Evolutionary conservation across 371 early-diverging fungal genomes (phyloP), one percentile per base, ranked within the genome.

Genomic region (Rhizomucor miehei): DNA sequence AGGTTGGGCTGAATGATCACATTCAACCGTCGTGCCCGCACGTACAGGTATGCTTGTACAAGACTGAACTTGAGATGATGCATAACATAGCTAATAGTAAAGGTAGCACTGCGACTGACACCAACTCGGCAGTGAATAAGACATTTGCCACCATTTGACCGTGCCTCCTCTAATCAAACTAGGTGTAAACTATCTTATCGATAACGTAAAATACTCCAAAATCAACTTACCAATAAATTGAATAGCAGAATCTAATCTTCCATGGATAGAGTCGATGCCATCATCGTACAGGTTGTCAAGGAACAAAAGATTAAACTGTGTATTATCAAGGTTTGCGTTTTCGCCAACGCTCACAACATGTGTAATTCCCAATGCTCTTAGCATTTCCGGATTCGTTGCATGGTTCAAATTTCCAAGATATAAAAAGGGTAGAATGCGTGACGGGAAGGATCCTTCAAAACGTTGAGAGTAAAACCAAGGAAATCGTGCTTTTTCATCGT

Each of bases 1-100:
- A 86, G 56, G 52, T 86, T 86, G n/a, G 87, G 87, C 41, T 86
- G 87, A 19, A 86, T 86, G 38, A 86, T 84, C 10, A 86, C 85
- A 63, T 80, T 82, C 12, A 86, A 51, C 11, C 87, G 71, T 25
- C 85, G 73, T 5, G 87, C 87, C 10, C 87, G 78, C 14, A 84
- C 85, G 62, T 71, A 78, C 21, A 83, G 53, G 48, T 86, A 86
- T 1, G 87, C 85, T 34, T 82, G 70, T 6, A 82, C 75, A 3
- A 86, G 58, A 10, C 77, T 69, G 17, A 67, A 65, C 9, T 67
- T 60, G 21, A 83, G 59, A 49, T 83, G 67, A 10, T 75, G 66
- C 84, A 86, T 86, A 23, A 84, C 60, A 44, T 84, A 86, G n/a
- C 81, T 79, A 25, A 86, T 84, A 3, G 82, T 80, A 34, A 86